Evolutionary conservation across 2,329 filamentous ascomycete species (phyloP).

Genomic region (Orbilia quercus): DNA sequence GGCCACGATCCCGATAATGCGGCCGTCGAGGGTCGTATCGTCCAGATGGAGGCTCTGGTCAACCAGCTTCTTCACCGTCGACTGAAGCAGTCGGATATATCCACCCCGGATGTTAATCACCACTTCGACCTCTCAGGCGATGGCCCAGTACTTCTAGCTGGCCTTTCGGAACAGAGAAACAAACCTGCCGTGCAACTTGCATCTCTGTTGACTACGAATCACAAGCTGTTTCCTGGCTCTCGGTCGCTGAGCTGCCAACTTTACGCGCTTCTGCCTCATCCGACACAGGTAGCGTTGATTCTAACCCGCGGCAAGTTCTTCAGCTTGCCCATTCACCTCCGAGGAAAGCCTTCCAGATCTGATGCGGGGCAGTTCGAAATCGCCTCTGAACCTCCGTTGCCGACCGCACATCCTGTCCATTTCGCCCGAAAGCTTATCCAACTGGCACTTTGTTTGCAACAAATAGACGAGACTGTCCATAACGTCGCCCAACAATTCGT

Average conservation of each 20-base stretch:
- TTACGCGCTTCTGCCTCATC: neutral
- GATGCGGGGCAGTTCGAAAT: neutral
- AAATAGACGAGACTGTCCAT: slow-evolving; percentile 2
- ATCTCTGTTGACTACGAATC: neutral
- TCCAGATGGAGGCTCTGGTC: neutral
- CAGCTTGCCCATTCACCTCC: neutral
- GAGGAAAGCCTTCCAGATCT: neutral
- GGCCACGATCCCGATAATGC: neutral
- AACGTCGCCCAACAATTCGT: slow-evolving; percentile 44
- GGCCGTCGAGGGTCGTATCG: neutral
- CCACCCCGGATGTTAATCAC: neutral
- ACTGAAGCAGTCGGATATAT: neutral
- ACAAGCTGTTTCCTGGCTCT: slow-evolving; percentile 2
- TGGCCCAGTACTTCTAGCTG: too few species aligned
- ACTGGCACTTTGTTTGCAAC: slow-evolving; percentile 14
- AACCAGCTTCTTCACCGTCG: neutral
- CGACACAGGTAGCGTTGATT: neutral
- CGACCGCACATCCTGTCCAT: slow-evolving; percentile 12
- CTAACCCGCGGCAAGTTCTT: slow-evolving; percentile 4
- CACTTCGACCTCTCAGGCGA: too few species aligned
- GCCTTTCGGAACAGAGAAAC: neutral
- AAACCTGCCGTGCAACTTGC: neutral
- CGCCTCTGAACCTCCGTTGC: neutral
- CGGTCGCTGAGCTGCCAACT: slow-evolving; percentile 1
- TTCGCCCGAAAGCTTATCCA: slow-evolving; percentile 21